Evolutionary conservation across 495 filamentous ascomycete genomes (phyloP).

Genomic region (Pseudomonodictys pantanalensis): DNA sequence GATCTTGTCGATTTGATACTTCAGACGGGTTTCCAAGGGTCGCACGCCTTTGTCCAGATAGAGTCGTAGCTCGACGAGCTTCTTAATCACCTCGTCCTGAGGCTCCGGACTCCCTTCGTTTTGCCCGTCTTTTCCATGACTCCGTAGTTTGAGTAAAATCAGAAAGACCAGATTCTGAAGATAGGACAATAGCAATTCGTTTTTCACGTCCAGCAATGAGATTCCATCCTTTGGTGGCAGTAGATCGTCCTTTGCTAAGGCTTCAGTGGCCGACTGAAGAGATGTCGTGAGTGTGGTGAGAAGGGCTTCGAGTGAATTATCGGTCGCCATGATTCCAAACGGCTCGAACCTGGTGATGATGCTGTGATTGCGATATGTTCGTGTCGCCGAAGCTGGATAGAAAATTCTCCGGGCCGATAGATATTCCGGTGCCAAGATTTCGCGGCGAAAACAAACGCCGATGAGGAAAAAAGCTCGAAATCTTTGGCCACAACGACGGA

Average conservation of each 20-base stretch:
- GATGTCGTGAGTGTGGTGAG: conserved; percentile 31
- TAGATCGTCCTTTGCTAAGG: conserved; percentile 54
- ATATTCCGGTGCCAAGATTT: conserved; percentile 24
- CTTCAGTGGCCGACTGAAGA: conserved; percentile 30
- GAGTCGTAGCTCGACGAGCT: conserved; percentile 78
- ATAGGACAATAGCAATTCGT: conserved; percentile 92
- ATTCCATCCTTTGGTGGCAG: conserved; percentile 77
- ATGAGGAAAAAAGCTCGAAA: conserved; percentile 7
- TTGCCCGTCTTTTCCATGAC: conserved; percentile 34
- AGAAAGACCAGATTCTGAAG: conserved; percentile 91
- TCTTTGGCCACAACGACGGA: too few species aligned
- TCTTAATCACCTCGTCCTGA: conserved; percentile 65
- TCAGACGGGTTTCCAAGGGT: conserved; percentile 82
- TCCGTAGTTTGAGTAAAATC: conserved; percentile 75
- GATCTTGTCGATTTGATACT: conserved; percentile 88
- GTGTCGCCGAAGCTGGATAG: neutral
- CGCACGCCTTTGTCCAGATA: conserved; percentile 88
- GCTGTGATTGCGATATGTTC: neutral
- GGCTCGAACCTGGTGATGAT: neutral
- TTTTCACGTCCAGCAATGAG: conserved; percentile 90
- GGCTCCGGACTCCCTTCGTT: conserved; percentile 39
- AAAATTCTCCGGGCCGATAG: neutral
- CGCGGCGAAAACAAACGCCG: neutral
- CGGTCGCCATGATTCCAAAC: conserved; percentile 19
- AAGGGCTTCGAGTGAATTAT: conserved; percentile 33